Evolutionary conservation across 176 grass and related monocot genomes (phyloP).

Genomic region (Hyparrhenia diplandra): DNA sequence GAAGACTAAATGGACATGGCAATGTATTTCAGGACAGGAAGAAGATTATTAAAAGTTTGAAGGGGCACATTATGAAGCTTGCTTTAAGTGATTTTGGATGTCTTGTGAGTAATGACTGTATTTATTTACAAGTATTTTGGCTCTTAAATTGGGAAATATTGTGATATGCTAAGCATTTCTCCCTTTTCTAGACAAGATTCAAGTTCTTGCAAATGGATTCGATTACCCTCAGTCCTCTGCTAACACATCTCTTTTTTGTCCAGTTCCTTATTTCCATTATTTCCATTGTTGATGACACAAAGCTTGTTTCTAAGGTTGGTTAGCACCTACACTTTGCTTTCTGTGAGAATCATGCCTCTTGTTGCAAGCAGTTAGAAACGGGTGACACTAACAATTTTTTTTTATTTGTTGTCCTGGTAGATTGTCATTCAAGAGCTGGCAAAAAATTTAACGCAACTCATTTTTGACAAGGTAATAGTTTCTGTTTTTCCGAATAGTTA

Average conservation of each 20-base stretch:
- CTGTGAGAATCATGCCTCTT: neutral
- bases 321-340: neutral
- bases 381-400: neutral
- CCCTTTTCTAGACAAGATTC: neutral
- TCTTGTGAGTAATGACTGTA: conserved; percentile 60
- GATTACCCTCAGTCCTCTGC: neutral
- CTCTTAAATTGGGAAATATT: neutral
- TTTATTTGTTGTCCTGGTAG: conserved; percentile 45
- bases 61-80: conserved; percentile 73
- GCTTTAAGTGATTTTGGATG: conserved; percentile 83
- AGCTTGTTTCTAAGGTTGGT: conserved; percentile 81
- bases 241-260: conserved; percentile 29
- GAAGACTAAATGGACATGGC: neutral
- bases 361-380: neutral
- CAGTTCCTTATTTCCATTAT: conserved; percentile 75
- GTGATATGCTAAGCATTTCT: neutral
- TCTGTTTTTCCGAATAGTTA: neutral
- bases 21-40: conserved; percentile 79
- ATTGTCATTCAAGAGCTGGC: conserved; percentile 61
- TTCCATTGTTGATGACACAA: conserved; percentile 91
- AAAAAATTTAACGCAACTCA: conserved; percentile 61
- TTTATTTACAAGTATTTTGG: neutral
- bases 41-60: conserved; percentile 92
- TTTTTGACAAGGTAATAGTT: conserved; percentile 73
- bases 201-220: neutral